These are phyloP conservation scores for Xylaria sp. DNA, from an alignment of 2,329 filamentous ascomycete species.

Conservation along the genomic window DNA sequence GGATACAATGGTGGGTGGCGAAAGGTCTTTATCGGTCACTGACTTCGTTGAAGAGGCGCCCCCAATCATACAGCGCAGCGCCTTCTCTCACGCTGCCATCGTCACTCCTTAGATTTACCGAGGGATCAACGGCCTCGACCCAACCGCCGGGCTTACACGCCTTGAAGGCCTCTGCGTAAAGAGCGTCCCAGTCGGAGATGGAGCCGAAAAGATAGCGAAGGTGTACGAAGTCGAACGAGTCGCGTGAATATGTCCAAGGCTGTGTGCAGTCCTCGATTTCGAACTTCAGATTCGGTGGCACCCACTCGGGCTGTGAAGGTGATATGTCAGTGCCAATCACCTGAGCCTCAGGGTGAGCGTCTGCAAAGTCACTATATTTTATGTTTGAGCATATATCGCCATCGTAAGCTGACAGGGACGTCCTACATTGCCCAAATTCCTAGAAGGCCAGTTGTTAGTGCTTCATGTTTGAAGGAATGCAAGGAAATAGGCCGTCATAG, in stretches of 20 bases:
- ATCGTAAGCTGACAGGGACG: neutral
- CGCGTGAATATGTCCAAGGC: constrained; percentile 53
- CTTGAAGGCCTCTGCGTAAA: constrained; percentile 59
- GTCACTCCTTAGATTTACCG: constrained; percentile 37
- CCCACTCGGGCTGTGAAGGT: constrained; percentile 65
- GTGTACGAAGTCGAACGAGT: constrained; percentile 65
- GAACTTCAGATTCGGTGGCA: constrained; percentile 70
- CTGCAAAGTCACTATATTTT: constrained; percentile 56
- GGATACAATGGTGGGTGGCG: neutral
- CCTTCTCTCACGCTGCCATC: constrained; percentile 37
- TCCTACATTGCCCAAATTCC: constrained; percentile 52
- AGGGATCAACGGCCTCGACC: constrained; percentile 34
- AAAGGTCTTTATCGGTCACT: constrained; percentile 46
- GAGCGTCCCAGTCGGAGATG: constrained; percentile 61
- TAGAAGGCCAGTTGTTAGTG: constrained; percentile 28
- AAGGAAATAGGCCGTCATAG: neutral
- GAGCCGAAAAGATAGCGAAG: constrained; percentile 63
- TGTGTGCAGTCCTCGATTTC: constrained; percentile 69
- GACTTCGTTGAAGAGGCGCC: constrained; percentile 51
- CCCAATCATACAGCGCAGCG: constrained; percentile 41
- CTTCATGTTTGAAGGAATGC: neutral
- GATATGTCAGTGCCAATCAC: constrained; percentile 66
- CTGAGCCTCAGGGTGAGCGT: constrained; percentile 57
- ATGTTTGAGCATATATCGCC: constrained; percentile 14
- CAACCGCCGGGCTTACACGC: constrained; percentile 61